Evolutionary conservation across 176 grass and related monocot species (phyloP).

Genomic region (Paspalum notatum): DNA sequence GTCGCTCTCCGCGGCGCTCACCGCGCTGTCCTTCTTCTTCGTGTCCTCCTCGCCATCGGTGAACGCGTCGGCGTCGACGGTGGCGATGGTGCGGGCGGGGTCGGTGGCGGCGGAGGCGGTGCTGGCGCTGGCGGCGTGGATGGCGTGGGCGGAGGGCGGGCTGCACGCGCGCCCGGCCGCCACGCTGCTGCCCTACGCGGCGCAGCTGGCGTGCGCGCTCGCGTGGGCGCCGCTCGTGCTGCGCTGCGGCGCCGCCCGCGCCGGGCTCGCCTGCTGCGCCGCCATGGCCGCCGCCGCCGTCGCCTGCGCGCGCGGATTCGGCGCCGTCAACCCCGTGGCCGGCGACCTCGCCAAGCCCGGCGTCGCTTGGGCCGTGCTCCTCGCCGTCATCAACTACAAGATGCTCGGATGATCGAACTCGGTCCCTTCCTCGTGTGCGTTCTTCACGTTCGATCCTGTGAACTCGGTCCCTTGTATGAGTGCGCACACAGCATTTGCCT

Average conservation of each 20-base stretch:
- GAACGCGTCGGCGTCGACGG: background rate
- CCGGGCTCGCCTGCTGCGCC: slow-evolving; percentile 44
- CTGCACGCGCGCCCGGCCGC: slow-evolving; percentile 59
- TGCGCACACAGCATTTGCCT: background rate
- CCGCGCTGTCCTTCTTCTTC: slow-evolving; percentile 28
- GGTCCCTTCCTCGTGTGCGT: background rate
- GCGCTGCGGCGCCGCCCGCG: slow-evolving; percentile 25
- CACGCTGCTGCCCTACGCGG: slow-evolving; percentile 50
- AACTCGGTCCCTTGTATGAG: too few relatives aligned
- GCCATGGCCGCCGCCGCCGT: slow-evolving; percentile 41
- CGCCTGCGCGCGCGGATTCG: slow-evolving; percentile 51
- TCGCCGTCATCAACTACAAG: slow-evolving; percentile 72
- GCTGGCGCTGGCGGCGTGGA: slow-evolving; percentile 74
- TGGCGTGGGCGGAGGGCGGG: slow-evolving; percentile 83
- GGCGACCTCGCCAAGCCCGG: slow-evolving; percentile 68
- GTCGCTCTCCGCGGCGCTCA: slow-evolving; percentile 31
- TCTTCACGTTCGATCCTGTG: background rate
- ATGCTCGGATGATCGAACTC: slow-evolving; percentile 28
- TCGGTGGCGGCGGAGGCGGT: slow-evolving; percentile 60
- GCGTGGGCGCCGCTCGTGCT: slow-evolving; percentile 67
- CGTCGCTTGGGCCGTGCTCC: slow-evolving; percentile 65
- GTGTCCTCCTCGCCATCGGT: background rate
- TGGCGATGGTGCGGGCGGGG: slow-evolving; percentile 56
- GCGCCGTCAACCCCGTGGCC: slow-evolving; percentile 56
- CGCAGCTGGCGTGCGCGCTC: slow-evolving; percentile 35